Conservation (phyloP, 306 rosid genomes). For the Quercus wislizeni region DNA sequence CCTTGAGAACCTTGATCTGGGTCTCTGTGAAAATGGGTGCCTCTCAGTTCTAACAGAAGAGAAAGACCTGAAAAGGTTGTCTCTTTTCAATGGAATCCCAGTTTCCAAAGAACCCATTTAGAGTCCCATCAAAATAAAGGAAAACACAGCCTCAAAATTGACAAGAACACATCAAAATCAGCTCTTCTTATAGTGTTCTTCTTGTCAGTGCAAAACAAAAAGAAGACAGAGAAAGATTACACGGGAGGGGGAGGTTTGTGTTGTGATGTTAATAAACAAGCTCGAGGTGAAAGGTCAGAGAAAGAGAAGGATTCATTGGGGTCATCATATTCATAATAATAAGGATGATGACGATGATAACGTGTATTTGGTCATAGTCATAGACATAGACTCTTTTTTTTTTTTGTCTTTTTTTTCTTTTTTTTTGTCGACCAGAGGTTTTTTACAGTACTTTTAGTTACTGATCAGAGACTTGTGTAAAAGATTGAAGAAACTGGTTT, state of each 20-base stretch:
- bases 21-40: constrained; percentile 62
- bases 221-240: too few species aligned
- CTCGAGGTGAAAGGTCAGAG: not conserved
- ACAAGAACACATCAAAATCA: constrained; percentile 18
- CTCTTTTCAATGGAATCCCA: constrained; percentile 63
- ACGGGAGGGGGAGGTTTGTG: not conserved
- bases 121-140: constrained; percentile 51
- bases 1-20: constrained; percentile 90
- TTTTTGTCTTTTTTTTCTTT: too few species aligned
- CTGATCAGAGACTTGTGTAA: too few species aligned
- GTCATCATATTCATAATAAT: not conserved
- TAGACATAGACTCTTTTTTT: too few species aligned
- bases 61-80: constrained; percentile 54
- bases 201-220: not conserved
- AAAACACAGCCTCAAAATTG: constrained; percentile 25
- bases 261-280: too few species aligned
- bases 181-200: not conserved
- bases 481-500: too few species aligned
- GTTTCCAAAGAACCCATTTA: constrained; percentile 91
- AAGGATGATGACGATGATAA: not conserved
- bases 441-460: too few species aligned
- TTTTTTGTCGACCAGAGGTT: not conserved
- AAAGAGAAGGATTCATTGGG: constrained; percentile 6
- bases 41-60: constrained; percentile 48
- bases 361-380: not conserved